These are phyloP conservation scores for Globisporangium camurandrum DNA, from an alignment of 352 stramenopile genomes.

Conservation along the genomic window DNA sequence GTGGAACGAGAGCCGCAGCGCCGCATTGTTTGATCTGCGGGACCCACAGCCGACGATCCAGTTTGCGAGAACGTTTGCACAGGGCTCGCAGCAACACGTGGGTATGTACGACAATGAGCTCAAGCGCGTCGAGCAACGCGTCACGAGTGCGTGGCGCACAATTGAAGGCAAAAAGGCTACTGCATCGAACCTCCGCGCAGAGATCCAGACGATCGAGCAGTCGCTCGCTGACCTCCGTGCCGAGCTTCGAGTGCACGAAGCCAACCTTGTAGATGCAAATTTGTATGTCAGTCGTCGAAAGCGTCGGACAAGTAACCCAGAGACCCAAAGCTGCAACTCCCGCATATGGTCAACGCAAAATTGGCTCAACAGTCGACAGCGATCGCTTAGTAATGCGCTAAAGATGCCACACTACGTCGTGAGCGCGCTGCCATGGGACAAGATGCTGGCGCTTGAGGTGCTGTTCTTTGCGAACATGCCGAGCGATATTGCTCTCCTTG, in stretches of 20 bases:
- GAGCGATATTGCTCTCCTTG: constrained; percentile 24
- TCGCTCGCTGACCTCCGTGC: too few relatives aligned
- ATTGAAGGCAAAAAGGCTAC: too few relatives aligned
- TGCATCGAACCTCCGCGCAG: too few relatives aligned
- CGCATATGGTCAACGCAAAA: too few relatives aligned
- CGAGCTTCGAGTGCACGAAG: too few relatives aligned
- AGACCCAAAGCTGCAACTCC: too few relatives aligned
- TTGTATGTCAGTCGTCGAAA: too few relatives aligned
- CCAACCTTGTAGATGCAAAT: too few relatives aligned
- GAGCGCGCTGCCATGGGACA: constrained; percentile 21
- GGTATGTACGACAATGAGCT: constrained; percentile 3
- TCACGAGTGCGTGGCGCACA: not conserved
- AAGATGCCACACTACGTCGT: constrained; percentile 21
- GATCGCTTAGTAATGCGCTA: constrained; percentile 7
- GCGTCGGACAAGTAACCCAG: too few relatives aligned
- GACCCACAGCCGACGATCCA: constrained; percentile 27
- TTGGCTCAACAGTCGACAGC: not conserved
- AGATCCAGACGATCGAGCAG: too few relatives aligned
- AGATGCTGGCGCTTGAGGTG: constrained; percentile 18
- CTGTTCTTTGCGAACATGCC: constrained; percentile 42
- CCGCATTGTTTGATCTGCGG: constrained; percentile 35
- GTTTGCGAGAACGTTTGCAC: constrained; percentile 22
- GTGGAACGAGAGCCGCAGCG: constrained; percentile 15
- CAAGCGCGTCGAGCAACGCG: not conserved
- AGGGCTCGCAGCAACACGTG: constrained; percentile 1